Base-by-base conservation (phyloP, 2,329 filamentous ascomycete species). In the Aureobasidium subglaciale region DNA sequence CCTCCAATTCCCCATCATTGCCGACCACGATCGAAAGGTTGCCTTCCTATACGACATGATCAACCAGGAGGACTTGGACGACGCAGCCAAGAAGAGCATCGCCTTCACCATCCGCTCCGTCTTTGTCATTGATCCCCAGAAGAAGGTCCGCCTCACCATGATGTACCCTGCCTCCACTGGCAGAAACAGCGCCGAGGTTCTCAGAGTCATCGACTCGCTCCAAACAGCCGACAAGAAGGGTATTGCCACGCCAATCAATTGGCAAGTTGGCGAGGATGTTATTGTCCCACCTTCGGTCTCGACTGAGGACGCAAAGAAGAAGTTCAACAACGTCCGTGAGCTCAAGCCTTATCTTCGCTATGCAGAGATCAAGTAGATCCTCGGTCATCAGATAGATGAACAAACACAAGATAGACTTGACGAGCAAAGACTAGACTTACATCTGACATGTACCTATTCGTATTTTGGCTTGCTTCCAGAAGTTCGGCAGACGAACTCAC, bases 91-190 rank as follows among this genome's bases (percentile, higher is more conserved):
- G 48, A 67, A 67, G 58, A 71, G 71, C 64, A 87, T 92, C 64
- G 90, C 90, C 56, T 92, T 95, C 76, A 96, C 91, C 65, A 95
- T 96, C 75, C 89, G 91, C 67, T 90, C 87, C 64, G 91, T 96
- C 69, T 96, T 95, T 80, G 80, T 96, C 75, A 93, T 96, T 72
- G 90, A 96, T 78, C 90, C 90, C 61, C 84, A 83, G 73, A 96
- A 95, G 85, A 92, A 86, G 73, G 93, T 96, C 75, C 86, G 91
- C 65, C 84, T 91, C 70, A 95, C 90, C 71, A 87, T 96, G 77
- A 85, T 88, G 69, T 96, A 96, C 79, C 91, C 91, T 40, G 90
- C 91, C 59, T 91, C 87, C 58, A 95, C 90, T 42, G 91, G 91
- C 32, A 69, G 80, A 42, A 83, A 83, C 64, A 76, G 77, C 6